These are phyloP conservation scores for Kluyveromyces aestuarii DNA, from an alignment of 805 yeast species.

Conservation along the genomic window DNA sequence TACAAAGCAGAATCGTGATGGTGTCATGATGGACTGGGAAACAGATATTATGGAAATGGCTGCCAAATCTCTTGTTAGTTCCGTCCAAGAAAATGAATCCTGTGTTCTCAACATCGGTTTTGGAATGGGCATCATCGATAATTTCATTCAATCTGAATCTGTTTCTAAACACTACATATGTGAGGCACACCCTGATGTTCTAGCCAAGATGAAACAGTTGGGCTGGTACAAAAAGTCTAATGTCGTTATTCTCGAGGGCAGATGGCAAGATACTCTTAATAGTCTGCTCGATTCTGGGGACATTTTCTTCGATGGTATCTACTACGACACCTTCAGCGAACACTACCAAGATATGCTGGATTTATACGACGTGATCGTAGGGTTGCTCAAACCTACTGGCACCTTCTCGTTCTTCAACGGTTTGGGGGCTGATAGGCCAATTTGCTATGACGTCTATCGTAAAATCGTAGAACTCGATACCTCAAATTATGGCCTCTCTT, in stretches of 20 bases:
- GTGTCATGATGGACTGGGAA: constrained; percentile 99
- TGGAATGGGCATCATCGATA: constrained; percentile 94
- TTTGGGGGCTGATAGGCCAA: constrained; percentile 67
- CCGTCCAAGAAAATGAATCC: constrained; percentile 23
- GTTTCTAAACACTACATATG: constrained; percentile 65
- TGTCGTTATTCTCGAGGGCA: constrained; percentile 74
- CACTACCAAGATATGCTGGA: constrained; percentile 85
- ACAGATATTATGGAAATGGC: constrained; percentile 71
- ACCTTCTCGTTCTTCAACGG: constrained; percentile 90
- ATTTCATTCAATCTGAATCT: constrained; percentile 49
- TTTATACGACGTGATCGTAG: constrained; percentile 72
- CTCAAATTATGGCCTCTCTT: constrained; percentile 64
- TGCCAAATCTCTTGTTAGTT: constrained; percentile 57
- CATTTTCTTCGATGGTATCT: constrained; percentile 80
- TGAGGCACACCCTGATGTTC: constrained; percentile 92
- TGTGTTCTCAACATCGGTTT: constrained; percentile 80
- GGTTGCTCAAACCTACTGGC: constrained; percentile 73
- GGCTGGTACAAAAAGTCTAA: constrained; percentile 77
- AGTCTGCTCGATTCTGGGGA: constrained; percentile 47
- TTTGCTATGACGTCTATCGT: constrained; percentile 77
- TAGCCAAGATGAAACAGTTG: constrained; percentile 52
- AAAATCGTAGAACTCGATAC: constrained; percentile 74
- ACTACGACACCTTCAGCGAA: constrained; percentile 90
- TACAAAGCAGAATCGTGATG: constrained; percentile 68
- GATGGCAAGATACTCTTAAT: constrained; percentile 83